Percentiles rank a stretch among this genome's conserved stretches.
phyloP scores from a whole-genome alignment of 2,329 filamentous ascomycete genomes.

The Curvularia eragrostidis region DNA sequence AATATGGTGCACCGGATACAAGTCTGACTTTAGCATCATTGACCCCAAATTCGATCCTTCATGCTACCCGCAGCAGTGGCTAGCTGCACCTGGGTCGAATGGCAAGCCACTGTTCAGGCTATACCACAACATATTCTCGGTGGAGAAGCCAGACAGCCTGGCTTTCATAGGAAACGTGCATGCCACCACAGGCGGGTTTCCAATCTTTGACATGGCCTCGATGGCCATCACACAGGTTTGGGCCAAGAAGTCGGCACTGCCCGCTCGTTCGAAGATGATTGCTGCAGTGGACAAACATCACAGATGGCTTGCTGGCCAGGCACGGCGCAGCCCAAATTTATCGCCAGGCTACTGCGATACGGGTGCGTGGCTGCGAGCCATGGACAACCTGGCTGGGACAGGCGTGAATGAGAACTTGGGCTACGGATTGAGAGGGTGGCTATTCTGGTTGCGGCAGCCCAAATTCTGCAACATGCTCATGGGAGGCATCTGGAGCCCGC shows the following conservation, averaged over 20 bases:
- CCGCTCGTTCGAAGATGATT: slow-evolving; percentile 45
- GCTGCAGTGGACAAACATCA: slow-evolving; percentile 21
- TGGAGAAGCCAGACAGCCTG: slow-evolving; percentile 53
- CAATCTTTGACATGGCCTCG: slow-evolving; percentile 50
- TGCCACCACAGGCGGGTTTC: slow-evolving; percentile 45
- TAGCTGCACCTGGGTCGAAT: slow-evolving; percentile 28
- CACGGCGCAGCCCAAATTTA: slow-evolving; percentile 44
- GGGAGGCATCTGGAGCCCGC: slow-evolving; percentile 52
- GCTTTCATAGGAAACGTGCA: slow-evolving; percentile 51
- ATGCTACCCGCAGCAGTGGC: slow-evolving; percentile 23
- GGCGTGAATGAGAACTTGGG: slow-evolving; percentile 52
- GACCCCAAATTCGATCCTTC: slow-evolving; percentile 30
- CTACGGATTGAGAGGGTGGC: slow-evolving; percentile 52
- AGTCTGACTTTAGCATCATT: slow-evolving; percentile 37
- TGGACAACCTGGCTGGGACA: slow-evolving; percentile 54
- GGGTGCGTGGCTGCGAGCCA: slow-evolving; percentile 49
- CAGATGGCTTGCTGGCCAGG: slow-evolving; percentile 40
- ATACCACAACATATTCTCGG: slow-evolving; percentile 57
- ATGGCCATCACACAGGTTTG: slow-evolving; percentile 58
- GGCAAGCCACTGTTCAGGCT: slow-evolving; percentile 47
- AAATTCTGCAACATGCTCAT: slow-evolving; percentile 50
- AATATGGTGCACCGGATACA: slow-evolving; percentile 49
- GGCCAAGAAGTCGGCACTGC: slow-evolving; percentile 50
- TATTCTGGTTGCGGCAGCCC: slow-evolving; percentile 52
- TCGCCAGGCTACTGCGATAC: slow-evolving; percentile 27